phyloP scores from a whole-genome alignment of 306 rosid genomes.

The Prunus mume region DNA sequence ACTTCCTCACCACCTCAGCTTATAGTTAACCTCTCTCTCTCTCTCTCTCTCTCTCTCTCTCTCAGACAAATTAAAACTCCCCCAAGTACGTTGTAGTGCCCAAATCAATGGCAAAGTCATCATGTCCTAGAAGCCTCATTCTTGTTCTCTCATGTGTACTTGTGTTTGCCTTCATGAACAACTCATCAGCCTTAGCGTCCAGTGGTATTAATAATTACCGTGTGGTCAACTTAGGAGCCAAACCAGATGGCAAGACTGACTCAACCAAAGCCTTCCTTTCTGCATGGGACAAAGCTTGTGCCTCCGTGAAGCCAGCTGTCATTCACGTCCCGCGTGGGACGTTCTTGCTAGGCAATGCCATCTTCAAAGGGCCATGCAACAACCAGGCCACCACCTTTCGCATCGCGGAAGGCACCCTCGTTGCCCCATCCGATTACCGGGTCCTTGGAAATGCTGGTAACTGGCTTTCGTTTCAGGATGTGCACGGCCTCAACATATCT shows the following conservation, averaged over 20 bases:
- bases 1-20: constrained; percentile 16
- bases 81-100: no score
- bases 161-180: no score
- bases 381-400: constrained; percentile 28
- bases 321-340: constrained; percentile 41
- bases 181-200: no score
- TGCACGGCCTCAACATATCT: constrained; percentile 37
- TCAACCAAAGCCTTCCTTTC: constrained; percentile 28
- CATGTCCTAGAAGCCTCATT: no score
- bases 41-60: background rate
- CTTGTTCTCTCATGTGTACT: no score
- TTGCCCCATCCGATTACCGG: constrained; percentile 42
- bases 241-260: constrained; percentile 32
- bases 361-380: constrained; percentile 44
- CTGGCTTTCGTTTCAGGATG: constrained; percentile 37
- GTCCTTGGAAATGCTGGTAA: constrained; percentile 32
- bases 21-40: background rate
- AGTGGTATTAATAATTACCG: background rate
- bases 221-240: constrained; percentile 36
- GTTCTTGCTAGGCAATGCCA: constrained; percentile 29
- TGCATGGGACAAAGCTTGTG: constrained; percentile 46
- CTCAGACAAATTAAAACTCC: no score
- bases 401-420: constrained; percentile 36
- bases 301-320: constrained; percentile 25
- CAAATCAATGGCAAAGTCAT: no score